Evolutionary conservation across 352 stramenopile genomes (phyloP).

Genomic region (Phytophthora capsici): DNA sequence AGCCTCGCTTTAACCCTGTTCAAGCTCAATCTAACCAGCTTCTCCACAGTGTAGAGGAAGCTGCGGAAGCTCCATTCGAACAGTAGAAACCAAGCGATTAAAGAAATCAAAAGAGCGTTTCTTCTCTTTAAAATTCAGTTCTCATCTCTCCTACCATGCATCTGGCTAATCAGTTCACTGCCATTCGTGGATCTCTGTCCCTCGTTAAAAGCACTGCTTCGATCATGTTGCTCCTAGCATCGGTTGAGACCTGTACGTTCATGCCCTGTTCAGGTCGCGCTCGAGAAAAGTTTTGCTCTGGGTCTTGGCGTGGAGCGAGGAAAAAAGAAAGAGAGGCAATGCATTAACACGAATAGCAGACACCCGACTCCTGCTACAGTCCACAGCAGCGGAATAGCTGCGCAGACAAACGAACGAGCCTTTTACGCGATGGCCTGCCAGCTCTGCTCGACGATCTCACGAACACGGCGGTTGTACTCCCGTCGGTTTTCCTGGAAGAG

Average conservation of each 20-base stretch:
- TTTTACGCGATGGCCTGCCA: slow-evolving; percentile 91
- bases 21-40: slow-evolving; percentile 67
- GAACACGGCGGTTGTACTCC: slow-evolving; percentile 99
- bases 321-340: slow-evolving; percentile 17
- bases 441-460: slow-evolving; percentile 99
- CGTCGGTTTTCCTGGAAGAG: slow-evolving; percentile 99
- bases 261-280: background rate
- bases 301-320: slow-evolving; percentile 13
- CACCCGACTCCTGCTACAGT: slow-evolving; percentile 10
- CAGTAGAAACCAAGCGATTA: background rate
- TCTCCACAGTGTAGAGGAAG: slow-evolving; percentile 55
- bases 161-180: slow-evolving; percentile 16
- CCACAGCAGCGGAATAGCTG: slow-evolving; percentile 3
- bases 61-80: slow-evolving; percentile 59
- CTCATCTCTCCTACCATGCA: slow-evolving; percentile 14
- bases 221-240: slow-evolving; percentile 8
- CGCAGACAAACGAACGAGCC: slow-evolving; percentile 15
- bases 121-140: slow-evolving; percentile 22
- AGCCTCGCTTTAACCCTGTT: slow-evolving; percentile 71
- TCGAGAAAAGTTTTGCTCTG: slow-evolving; percentile 13
- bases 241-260: slow-evolving; percentile 8
- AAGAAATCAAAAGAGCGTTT: slow-evolving; percentile 3
- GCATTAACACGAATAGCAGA: slow-evolving; percentile 17
- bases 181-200: slow-evolving; percentile 9
- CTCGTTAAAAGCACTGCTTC: slow-evolving; percentile 20